Percentiles rank a stretch among this genome's conserved stretches.
Evolutionary conservation across 2,329 filamentous ascomycete genomes (phyloP).

Genomic region (Ophiostoma perfectum): DNA sequence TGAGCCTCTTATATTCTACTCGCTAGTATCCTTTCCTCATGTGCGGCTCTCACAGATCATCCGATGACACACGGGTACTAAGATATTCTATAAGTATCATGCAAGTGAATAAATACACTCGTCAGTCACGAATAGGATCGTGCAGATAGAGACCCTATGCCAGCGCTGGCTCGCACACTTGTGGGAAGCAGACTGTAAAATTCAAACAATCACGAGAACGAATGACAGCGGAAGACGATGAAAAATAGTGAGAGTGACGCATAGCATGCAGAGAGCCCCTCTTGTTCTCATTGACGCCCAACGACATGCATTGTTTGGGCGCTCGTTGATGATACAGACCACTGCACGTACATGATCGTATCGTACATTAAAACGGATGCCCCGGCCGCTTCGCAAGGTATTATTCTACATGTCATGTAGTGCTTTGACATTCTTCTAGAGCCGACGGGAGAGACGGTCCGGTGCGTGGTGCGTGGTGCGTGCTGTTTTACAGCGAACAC

Average conservation of each 20-base stretch:
- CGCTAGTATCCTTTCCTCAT: not conserved
- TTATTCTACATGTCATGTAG: too few species aligned
- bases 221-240: not conserved
- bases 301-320: not conserved
- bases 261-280: not conserved
- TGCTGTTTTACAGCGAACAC: too few species aligned
- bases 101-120: not conserved
- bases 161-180: not conserved
- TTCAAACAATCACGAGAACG: not conserved
- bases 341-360: not conserved
- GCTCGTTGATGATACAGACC: too few species aligned
- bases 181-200: not conserved
- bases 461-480: too few species aligned
- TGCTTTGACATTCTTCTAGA: too few species aligned
- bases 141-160: not conserved
- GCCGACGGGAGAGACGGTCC: too few species aligned
- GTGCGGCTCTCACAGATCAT: not conserved
- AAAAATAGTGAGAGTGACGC: not conserved
- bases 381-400: not conserved
- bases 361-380: not conserved
- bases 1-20: not conserved
- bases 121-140: not conserved
- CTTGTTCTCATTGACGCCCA: slow-evolving; percentile 10
- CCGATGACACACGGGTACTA: not conserved
- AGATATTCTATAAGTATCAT: too few species aligned